Evolutionary conservation across 2,329 filamentous ascomycete genomes (phyloP).

Genomic region (Exserohilum turcica): DNA sequence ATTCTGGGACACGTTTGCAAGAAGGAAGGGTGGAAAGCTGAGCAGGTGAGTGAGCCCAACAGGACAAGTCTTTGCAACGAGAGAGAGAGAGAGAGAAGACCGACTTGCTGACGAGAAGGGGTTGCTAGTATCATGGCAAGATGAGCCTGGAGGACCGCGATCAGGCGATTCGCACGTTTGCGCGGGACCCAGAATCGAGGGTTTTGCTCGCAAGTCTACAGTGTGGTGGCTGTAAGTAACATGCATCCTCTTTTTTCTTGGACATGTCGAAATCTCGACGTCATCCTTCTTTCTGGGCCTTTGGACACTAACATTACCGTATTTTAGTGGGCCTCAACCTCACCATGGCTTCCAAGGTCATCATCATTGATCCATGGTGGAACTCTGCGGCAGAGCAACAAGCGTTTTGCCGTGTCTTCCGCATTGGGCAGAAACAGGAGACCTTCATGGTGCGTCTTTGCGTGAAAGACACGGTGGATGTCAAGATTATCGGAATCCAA

Average conservation of each 20-base stretch:
- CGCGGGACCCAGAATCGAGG: constrained; percentile 42
- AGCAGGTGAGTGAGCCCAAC: constrained; percentile 43
- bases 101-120: constrained; percentile 11
- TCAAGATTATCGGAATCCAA: constrained; percentile 62
- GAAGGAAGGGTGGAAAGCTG: constrained; percentile 55
- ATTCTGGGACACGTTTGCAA: constrained; percentile 59
- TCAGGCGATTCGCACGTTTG: constrained; percentile 55
- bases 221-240: constrained; percentile 55
- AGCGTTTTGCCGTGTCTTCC: constrained; percentile 65
- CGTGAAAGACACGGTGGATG: constrained; percentile 63
- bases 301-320: not conserved
- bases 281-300: not conserved
- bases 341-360: constrained; percentile 59
- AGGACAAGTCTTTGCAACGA: too few species aligned
- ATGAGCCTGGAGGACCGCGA: constrained; percentile 53
- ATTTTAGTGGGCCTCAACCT: constrained; percentile 60
- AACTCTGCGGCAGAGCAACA: constrained; percentile 67
- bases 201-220: constrained; percentile 63
- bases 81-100: too few species aligned
- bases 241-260: too few species aligned
- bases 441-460: constrained; percentile 65
- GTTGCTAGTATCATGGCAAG: constrained; percentile 54
- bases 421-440: constrained; percentile 67
- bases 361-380: constrained; percentile 62
- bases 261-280: too few species aligned